A percentile compares a stretch with the other conserved stretches of the same genome.
phyloP scores from a whole-genome alignment of 2,329 filamentous ascomycete species.

The Neonectria faginata region DNA sequence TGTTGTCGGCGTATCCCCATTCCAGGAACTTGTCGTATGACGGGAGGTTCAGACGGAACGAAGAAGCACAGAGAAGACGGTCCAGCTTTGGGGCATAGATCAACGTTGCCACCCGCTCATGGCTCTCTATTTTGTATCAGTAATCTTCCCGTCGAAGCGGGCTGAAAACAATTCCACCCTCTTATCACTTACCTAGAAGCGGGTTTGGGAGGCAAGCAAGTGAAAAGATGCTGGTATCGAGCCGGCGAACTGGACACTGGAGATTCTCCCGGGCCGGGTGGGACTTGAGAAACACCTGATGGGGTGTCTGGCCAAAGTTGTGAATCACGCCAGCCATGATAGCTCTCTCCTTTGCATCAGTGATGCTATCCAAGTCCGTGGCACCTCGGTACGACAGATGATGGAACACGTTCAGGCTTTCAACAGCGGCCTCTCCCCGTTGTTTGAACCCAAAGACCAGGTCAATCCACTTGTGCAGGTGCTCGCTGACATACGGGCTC shows the following conservation, averaged over 20 bases:
- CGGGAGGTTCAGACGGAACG: slow-evolving; percentile 87
- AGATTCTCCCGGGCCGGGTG: slow-evolving; percentile 82
- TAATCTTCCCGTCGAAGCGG: not conserved
- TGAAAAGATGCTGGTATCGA: slow-evolving; percentile 83
- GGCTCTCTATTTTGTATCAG: slow-evolving; percentile 62
- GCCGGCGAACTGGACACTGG: slow-evolving; percentile 71
- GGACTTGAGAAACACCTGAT: slow-evolving; percentile 87
- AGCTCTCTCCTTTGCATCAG: slow-evolving; percentile 85
- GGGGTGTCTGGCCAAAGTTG: slow-evolving; percentile 97
- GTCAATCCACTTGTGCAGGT: slow-evolving; percentile 95
- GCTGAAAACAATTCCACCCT: not conserved
- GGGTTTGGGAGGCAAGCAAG: slow-evolving; percentile 84
- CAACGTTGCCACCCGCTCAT: slow-evolving; percentile 84
- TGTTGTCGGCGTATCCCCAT: slow-evolving; percentile 96
- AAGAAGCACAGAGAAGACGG: slow-evolving; percentile 83
- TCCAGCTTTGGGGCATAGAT: slow-evolving; percentile 84
- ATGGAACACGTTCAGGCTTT: slow-evolving; percentile 95
- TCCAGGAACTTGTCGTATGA: slow-evolving; percentile 94
- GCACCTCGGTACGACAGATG: slow-evolving; percentile 95
- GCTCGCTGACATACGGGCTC: slow-evolving; percentile 89
- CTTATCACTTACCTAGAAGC: slow-evolving; percentile 67
- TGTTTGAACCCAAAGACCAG: slow-evolving; percentile 95
- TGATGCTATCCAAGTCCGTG: slow-evolving; percentile 90
- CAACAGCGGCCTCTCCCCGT: slow-evolving; percentile 89
- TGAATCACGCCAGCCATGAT: slow-evolving; percentile 97